phyloP scores from a whole-genome alignment of 2,329 filamentous ascomycete species.

The Colletotrichum sublineola region DNA sequence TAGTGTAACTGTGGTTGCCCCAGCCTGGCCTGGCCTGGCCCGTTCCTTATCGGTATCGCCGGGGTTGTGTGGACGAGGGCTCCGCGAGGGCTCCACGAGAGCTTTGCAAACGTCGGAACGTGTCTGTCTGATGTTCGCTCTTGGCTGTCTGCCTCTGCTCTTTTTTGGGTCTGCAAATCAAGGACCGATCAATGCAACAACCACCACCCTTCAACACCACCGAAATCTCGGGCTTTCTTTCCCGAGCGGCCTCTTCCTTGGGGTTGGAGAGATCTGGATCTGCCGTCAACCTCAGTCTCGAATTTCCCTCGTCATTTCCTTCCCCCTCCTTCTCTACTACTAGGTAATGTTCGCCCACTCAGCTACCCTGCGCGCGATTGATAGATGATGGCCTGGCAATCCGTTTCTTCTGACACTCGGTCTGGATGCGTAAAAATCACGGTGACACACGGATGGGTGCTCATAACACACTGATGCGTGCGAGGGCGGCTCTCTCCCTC shows the following conservation, averaged over 20 bases:
- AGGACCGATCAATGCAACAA: not conserved
- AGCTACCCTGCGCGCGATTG: not conserved
- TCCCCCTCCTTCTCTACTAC: not conserved
- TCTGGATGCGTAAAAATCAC: not conserved
- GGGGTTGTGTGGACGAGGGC: not conserved
- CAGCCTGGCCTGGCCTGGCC: conserved; percentile 16
- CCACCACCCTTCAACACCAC: no score
- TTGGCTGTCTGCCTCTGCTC: conserved; percentile 1
- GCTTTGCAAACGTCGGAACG: conserved; percentile 23
- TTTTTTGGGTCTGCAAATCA: not conserved
- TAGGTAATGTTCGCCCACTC: not conserved
- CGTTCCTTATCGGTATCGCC: conserved; percentile 35
- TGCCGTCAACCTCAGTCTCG: not conserved
- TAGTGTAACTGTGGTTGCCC: not conserved
- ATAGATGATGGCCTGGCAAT: not conserved
- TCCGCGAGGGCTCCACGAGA: not conserved
- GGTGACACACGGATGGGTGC: not conserved
- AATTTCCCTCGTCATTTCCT: conserved; percentile 2
- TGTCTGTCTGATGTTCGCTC: conserved; percentile 30
- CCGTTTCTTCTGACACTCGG: not conserved
- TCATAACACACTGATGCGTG: not conserved
- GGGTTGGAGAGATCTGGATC: not conserved
- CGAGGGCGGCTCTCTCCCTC: not conserved
- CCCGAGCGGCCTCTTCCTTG: not conserved
- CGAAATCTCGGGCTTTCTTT: no score